Conservation (phyloP, 305 asterid species). For the Fraxinus velutina region DNA sequence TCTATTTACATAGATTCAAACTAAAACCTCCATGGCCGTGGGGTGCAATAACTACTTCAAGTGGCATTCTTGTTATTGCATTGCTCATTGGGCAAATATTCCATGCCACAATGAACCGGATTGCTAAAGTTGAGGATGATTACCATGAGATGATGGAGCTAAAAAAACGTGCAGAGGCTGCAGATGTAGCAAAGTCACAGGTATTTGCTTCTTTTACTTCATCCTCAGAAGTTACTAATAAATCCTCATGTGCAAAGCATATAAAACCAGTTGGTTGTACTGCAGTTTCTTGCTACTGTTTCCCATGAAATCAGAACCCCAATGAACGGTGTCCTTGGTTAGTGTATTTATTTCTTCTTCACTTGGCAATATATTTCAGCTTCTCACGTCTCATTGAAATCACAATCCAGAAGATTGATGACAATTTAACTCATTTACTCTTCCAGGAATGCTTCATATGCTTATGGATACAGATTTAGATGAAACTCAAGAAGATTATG, state of each 20-base stretch:
- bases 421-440: constrained; percentile 4
- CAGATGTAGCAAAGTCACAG: constrained; percentile 90
- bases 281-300: constrained; percentile 93
- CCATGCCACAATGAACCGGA: constrained; percentile 74
- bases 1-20: constrained; percentile 62
- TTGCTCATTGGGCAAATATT: constrained; percentile 65
- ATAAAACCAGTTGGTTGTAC: constrained; percentile 14
- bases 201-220: constrained; percentile 29
- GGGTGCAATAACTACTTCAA: constrained; percentile 51
- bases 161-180: constrained; percentile 80
- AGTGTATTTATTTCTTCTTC: constrained; percentile 29
- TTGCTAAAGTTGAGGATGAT: constrained; percentile 84
- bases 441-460: constrained; percentile 92
- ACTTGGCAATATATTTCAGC: not conserved
- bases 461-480: constrained; percentile 87
- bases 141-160: constrained; percentile 69
- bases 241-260: not conserved
- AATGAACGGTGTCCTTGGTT: constrained; percentile 92
- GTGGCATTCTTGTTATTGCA: constrained; percentile 57
- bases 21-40: constrained; percentile 86
- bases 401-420: constrained; percentile 6
- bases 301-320: constrained; percentile 98
- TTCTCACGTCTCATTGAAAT: not conserved
- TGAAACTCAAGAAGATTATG: constrained; percentile 93
- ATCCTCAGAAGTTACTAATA: not conserved